Evolutionary conservation across 2,329 filamentous ascomycete genomes (phyloP).

Genomic region (Meredithiella fracta): DNA sequence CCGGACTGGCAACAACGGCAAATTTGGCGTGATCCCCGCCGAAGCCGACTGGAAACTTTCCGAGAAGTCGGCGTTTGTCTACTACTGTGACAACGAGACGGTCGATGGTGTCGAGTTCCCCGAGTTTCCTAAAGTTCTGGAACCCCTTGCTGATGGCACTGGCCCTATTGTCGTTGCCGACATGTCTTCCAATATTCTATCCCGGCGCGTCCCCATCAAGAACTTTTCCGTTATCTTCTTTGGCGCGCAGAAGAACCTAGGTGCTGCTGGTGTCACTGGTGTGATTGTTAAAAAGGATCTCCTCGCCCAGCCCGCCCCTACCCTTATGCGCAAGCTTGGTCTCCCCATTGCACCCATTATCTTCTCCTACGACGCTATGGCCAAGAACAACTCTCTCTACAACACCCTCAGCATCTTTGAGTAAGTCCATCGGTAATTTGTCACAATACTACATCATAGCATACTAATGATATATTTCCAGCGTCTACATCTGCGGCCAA

Average conservation of each 20-base stretch:
- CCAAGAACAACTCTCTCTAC: constrained; percentile 89
- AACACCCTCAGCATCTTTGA: constrained; percentile 92
- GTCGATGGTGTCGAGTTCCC: constrained; percentile 89
- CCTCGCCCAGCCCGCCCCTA: constrained; percentile 53
- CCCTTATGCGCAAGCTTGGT: constrained; percentile 55
- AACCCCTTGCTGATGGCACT: constrained; percentile 39
- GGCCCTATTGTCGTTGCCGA: constrained; percentile 72
- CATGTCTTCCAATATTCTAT: constrained; percentile 90
- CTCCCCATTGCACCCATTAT: constrained; percentile 67
- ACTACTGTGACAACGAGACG: constrained; percentile 89
- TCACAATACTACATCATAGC: neutral
- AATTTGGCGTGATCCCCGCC: constrained; percentile 70
- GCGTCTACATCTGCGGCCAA: constrained; percentile 78
- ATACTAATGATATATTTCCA: constrained; percentile 18
- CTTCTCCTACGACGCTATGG: constrained; percentile 66
- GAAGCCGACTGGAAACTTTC: constrained; percentile 63
- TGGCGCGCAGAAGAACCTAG: constrained; percentile 89
- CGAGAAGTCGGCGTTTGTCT: constrained; percentile 55
- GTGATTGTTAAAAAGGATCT: constrained; percentile 70
- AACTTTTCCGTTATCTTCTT: constrained; percentile 82
- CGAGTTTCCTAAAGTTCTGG: constrained; percentile 47
- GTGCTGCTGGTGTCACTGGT: constrained; percentile 70
- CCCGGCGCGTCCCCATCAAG: constrained; percentile 55
- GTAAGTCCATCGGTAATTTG: constrained; percentile 33
- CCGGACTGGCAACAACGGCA: constrained; percentile 50